Base-by-base conservation (phyloP, 495 filamentous ascomycete genomes). In the Aspergillus saccharolyticus region DNA sequence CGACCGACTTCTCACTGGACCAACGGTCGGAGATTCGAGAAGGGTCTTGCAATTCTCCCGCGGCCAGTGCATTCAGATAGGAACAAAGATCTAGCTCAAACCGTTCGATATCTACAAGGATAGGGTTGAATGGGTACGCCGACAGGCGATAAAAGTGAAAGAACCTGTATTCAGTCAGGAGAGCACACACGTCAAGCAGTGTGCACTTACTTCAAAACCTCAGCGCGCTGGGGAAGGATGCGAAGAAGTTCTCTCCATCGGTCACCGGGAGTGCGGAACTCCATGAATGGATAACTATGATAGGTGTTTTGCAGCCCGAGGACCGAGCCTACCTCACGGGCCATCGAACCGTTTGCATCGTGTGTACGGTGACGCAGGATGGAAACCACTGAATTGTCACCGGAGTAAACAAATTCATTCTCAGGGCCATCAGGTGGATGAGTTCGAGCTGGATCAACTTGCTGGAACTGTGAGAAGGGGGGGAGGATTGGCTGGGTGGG, bases 251-350 rank as follows among this genome's bases (percentile, higher is more conserved):
- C 64, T 6, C 25, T 57, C 70, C 70, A 73, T 17, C 59, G 58
- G 10, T 75, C 69, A 1, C 54, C 25, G 0, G 67, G 67, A 0
- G 69, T 69, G 22, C 68, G 70, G 6, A 53, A 54, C 7, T 73
- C 64, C 62, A 70, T 72, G 19, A 92, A 85, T 3, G 88, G 87
- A 66, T 90, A 92, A 28, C 82, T 85, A 19, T 80, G 80, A 19
- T 76, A 78, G 17, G 88, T 87, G 59, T 89, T 89, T 62, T 90
- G 86, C 15, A 91, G 76, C 12, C 88, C 88, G 19, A 92, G 80
- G 8, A 90, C 69, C 16, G 72, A 70, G 0, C 66, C 64, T 9
- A 67, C 61, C 8, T 74, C 70, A 0, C 62, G 63, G 8, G 67
- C 63, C 64, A 74, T 63, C 2, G 67, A 66, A 19, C 66, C 69